These are phyloP conservation scores for Ophiosphaerella herpotricha DNA, from an alignment of 2,329 filamentous ascomycete genomes.

Conservation along the genomic window DNA sequence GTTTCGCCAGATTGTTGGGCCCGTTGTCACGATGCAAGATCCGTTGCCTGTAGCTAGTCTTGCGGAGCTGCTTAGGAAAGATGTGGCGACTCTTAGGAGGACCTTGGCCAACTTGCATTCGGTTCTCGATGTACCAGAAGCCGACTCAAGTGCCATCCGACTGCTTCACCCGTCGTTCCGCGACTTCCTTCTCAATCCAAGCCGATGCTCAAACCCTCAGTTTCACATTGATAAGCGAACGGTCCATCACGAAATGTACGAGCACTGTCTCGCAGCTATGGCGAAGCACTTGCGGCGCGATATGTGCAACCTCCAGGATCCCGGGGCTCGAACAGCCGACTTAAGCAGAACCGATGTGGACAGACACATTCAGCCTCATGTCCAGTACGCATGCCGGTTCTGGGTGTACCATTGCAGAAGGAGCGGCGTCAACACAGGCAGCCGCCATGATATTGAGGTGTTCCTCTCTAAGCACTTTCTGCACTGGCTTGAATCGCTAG, in stretches of 20 bases:
- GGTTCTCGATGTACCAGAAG: slow-evolving; percentile 11
- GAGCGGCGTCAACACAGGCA: slow-evolving; percentile 4
- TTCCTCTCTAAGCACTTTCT: too few species aligned
- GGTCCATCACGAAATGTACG: not conserved
- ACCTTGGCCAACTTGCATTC: slow-evolving; percentile 9
- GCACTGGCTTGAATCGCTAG: too few species aligned
- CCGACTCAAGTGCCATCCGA: slow-evolving; percentile 2
- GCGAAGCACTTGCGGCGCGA: not conserved
- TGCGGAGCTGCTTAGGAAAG: slow-evolving; percentile 5
- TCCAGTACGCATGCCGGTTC: slow-evolving; percentile 18
- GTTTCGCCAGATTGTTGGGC: slow-evolving; percentile 7
- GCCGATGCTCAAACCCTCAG: slow-evolving; percentile 15
- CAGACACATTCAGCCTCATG: not conserved
- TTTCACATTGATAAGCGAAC: slow-evolving; percentile 45
- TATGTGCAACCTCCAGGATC: not conserved
- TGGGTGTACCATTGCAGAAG: slow-evolving; percentile 43
- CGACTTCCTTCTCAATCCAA: slow-evolving; percentile 11
- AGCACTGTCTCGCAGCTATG: not conserved
- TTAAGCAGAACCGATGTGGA: not conserved
- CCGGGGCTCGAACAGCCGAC: not conserved
- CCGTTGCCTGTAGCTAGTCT: slow-evolving; percentile 3
- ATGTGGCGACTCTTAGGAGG: not conserved
- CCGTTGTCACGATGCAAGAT: slow-evolving; percentile 2
- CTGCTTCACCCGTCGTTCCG: slow-evolving; percentile 17
- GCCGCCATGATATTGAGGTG: too few species aligned